Conservation (phyloP, 495 filamentous ascomycete species). For the Aspergillus campestris region DNA sequence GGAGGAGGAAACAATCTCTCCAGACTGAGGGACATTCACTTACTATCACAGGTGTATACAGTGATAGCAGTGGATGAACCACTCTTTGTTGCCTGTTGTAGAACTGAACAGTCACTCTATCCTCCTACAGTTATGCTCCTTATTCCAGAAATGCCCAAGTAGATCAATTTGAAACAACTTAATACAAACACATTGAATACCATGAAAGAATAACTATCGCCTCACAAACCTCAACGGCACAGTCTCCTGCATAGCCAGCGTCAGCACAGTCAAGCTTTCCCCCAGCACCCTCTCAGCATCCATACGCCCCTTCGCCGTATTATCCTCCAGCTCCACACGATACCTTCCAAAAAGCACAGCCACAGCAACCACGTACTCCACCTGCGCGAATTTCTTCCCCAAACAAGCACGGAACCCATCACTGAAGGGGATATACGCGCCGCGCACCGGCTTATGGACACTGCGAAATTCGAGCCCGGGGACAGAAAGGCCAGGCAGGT, state of each 20-base stretch:
- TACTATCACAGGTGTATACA: too few species aligned
- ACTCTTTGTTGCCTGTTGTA: background rate
- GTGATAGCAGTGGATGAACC: too few species aligned
- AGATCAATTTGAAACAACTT: too few species aligned
- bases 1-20: background rate
- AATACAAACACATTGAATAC: background rate
- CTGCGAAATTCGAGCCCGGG: constrained; percentile 16
- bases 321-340: constrained; percentile 57
- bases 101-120: background rate
- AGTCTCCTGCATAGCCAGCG: constrained; percentile 29
- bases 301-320: constrained; percentile 37
- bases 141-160: too few species aligned
- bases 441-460: constrained; percentile 52
- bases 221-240: constrained; percentile 8
- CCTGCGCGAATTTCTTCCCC: constrained; percentile 65
- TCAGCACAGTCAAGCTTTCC: constrained; percentile 16
- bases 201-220: background rate
- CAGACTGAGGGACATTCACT: background rate
- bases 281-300: constrained; percentile 22
- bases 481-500: constrained; percentile 4
- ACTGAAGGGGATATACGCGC: constrained; percentile 64
- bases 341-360: constrained; percentile 56
- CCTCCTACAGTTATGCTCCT: background rate
- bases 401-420: constrained; percentile 65
- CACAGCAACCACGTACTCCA: constrained; percentile 62